phyloP scores from a whole-genome alignment of 2,329 filamentous ascomycete genomes.

The Fusarium algeriense region DNA sequence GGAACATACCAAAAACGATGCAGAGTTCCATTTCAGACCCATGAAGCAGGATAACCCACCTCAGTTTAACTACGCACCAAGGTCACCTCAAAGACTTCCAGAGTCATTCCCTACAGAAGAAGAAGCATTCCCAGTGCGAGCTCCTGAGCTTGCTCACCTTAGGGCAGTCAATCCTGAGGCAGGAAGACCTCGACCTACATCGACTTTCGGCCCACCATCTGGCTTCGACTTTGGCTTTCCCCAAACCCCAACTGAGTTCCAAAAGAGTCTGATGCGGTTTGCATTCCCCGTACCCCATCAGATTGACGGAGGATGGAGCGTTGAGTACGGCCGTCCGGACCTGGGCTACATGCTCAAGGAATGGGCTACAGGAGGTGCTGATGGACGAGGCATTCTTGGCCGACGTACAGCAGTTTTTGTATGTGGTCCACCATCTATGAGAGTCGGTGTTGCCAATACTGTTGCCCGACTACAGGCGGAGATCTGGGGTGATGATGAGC shows the following conservation, averaged over 20 bases:
- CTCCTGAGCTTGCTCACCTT: conserved; percentile 70
- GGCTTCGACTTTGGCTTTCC: conserved; percentile 87
- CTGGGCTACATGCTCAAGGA: conserved; percentile 88
- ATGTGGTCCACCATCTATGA: conserved; percentile 88
- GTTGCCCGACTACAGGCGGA: conserved; percentile 85
- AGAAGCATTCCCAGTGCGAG: conserved; percentile 50
- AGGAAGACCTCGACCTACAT: conserved; percentile 60
- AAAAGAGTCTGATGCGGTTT: conserved; percentile 90
- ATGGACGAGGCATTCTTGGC: conserved; percentile 78
- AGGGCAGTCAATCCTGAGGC: conserved; percentile 57
- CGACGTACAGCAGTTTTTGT: conserved; percentile 90
- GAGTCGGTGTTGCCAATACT: conserved; percentile 86
- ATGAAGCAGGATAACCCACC: conserved; percentile 63
- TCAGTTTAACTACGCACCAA: conserved; percentile 70
- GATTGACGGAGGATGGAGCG: conserved; percentile 85
- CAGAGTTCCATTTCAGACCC: conserved; percentile 71
- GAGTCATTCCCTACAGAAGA: conserved; percentile 40
- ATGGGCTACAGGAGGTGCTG: conserved; percentile 77
- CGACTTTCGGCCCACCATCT: conserved; percentile 69
- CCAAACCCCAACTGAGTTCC: conserved; percentile 85
- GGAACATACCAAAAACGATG: conserved; percentile 44
- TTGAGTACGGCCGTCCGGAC: conserved; percentile 92
- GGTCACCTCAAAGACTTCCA: conserved; percentile 55
- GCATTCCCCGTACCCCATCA: conserved; percentile 80
- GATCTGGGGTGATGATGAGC: conserved; percentile 81